These are phyloP conservation scores for Talaromyces verruculosus DNA, from an alignment of 2,329 filamentous ascomycete species.

Conservation along the genomic window DNA sequence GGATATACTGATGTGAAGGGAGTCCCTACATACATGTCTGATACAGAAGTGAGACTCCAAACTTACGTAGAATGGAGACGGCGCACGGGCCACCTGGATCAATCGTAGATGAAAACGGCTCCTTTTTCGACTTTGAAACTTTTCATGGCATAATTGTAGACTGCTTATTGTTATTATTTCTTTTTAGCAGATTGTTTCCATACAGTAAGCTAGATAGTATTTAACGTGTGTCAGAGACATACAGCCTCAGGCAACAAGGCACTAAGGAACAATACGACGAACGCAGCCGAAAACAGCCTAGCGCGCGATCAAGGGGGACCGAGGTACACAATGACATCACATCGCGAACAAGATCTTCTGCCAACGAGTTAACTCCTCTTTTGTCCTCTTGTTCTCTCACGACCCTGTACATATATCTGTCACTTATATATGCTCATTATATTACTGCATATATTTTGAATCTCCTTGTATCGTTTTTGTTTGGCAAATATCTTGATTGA, in stretches of 20 bases:
- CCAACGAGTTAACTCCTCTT: neutral
- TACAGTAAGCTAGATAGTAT: neutral
- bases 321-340: constrained; percentile 18
- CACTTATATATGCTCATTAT: neutral
- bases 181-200: neutral
- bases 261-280: neutral
- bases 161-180: too few species aligned
- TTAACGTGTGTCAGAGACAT: neutral
- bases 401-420: neutral
- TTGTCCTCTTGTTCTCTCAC: neutral
- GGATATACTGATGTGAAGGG: neutral
- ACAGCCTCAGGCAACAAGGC: neutral
- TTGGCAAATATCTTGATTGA: neutral
- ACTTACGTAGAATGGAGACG: neutral
- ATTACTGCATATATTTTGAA: neutral
- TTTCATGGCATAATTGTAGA: neutral
- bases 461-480: neutral
- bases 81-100: constrained; percentile 11
- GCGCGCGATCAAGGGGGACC: neutral
- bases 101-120: neutral
- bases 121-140: neutral
- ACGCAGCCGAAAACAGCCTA: constrained; percentile 10
- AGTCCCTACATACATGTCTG: neutral
- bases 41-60: constrained; percentile 9
- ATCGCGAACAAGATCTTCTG: neutral